phyloP scores from a whole-genome alignment of 768 basidiomycete genomes.

The Termitomyces sp. region DNA sequence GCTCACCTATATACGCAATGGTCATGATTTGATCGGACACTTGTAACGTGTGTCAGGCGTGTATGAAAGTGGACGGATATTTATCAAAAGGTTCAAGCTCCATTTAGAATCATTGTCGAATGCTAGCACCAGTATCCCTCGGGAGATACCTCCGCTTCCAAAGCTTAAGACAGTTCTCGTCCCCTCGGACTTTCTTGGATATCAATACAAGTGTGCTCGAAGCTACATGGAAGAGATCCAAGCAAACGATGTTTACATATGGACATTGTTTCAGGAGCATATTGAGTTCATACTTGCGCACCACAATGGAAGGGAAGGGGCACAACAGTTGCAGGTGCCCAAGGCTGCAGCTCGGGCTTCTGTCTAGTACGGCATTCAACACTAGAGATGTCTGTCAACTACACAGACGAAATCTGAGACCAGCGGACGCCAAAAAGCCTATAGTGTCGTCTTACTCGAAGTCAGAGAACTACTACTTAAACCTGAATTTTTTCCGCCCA shows the following conservation, averaged over 20 bases:
- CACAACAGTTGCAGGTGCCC: slow-evolving; percentile 49
- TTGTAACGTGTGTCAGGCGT: slow-evolving; percentile 10
- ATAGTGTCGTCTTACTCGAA: no score
- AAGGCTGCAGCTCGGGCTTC: slow-evolving; percentile 42
- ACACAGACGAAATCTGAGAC: no score
- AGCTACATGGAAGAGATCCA: slow-evolving; percentile 42
- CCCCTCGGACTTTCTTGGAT: slow-evolving; percentile 42
- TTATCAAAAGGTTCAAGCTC: slow-evolving; percentile 23
- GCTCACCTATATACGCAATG: not conserved
- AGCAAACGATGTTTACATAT: slow-evolving; percentile 32
- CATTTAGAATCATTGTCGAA: slow-evolving; percentile 25
- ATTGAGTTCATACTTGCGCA: slow-evolving; percentile 44
- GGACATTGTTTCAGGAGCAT: slow-evolving; percentile 29
- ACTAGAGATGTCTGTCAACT: no score
- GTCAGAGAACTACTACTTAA: no score
- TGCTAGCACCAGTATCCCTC: not conserved
- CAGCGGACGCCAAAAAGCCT: no score
- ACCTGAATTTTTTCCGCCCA: no score
- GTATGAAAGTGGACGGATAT: not conserved
- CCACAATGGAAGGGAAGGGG: slow-evolving; percentile 60
- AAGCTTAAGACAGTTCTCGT: slow-evolving; percentile 32
- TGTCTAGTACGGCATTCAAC: slow-evolving; percentile 25
- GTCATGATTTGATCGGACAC: slow-evolving; percentile 2
- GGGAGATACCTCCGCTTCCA: slow-evolving; percentile 33
- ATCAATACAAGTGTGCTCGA: slow-evolving; percentile 36